These are phyloP conservation scores for Fistulifera pelliculosa DNA, from an alignment of 108 stramenopile genomes.

Conservation along the genomic window DNA sequence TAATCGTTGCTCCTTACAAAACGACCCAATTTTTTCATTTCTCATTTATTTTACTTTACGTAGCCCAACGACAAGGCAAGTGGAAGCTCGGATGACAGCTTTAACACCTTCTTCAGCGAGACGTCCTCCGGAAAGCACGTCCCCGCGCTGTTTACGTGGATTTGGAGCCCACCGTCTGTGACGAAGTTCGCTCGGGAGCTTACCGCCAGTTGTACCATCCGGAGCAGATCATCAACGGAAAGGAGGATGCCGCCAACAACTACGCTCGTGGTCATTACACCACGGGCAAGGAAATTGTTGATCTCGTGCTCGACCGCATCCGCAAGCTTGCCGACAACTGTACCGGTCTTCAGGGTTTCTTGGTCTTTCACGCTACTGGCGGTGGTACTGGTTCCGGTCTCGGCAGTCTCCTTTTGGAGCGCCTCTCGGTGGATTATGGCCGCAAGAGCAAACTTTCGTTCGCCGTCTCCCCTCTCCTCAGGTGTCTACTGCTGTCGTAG, in stretches of 20 bases:
- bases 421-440: conserved; percentile 96
- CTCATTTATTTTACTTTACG: background rate
- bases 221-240: conserved; percentile 98
- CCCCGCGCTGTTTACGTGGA: conserved; percentile 95
- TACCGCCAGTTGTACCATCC: conserved; percentile 97
- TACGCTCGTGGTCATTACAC: conserved; percentile 99
- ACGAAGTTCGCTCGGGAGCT: conserved; percentile 86
- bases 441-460: conserved; percentile 99
- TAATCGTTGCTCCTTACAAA: too few relatives aligned
- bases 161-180: conserved; percentile 96
- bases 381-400: conserved; percentile 99
- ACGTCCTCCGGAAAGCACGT: conserved; percentile 96
- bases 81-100: conserved; percentile 79
- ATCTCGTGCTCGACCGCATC: conserved; percentile 95
- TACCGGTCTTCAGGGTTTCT: conserved; percentile 98
- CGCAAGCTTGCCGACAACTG: conserved; percentile 98
- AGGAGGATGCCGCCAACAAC: conserved; percentile 99
- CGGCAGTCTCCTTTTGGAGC: conserved; percentile 96
- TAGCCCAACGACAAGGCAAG: conserved; percentile 54
- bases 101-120: conserved; percentile 98
- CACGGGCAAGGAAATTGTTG: conserved; percentile 97
- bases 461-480: conserved; percentile 92
- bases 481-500: conserved; percentile 93
- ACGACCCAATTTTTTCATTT: too few relatives aligned
- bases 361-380: conserved; percentile 98